These are phyloP conservation scores for Ophiostoma perfectum DNA, from an alignment of 2,329 filamentous ascomycete species.

Conservation along the genomic window DNA sequence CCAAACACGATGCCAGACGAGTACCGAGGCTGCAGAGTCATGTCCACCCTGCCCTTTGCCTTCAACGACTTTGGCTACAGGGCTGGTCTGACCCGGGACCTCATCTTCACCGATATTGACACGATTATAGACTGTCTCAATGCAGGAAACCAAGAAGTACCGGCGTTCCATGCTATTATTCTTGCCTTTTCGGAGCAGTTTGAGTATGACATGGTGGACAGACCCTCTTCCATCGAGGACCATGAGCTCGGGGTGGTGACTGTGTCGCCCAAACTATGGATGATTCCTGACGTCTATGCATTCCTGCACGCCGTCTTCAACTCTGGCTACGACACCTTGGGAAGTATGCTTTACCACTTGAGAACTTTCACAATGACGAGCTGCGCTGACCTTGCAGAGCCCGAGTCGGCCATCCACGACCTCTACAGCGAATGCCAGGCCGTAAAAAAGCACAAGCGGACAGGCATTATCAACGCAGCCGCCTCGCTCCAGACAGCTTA, in stretches of 20 bases:
- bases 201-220: not conserved
- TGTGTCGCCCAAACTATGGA: slow-evolving; percentile 3
- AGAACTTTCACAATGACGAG: not conserved
- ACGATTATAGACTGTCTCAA: not conserved
- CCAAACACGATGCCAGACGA: not conserved
- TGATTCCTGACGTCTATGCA: slow-evolving; percentile 23
- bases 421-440: not conserved
- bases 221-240: not conserved
- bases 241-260: not conserved
- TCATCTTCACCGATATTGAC: slow-evolving; percentile 18
- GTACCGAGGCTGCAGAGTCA: slow-evolving; percentile 8
- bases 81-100: slow-evolving; percentile 11
- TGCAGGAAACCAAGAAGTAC: not conserved
- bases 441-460: not conserved
- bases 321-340: not conserved
- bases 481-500: not conserved
- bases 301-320: slow-evolving; percentile 23
- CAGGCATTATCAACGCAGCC: slow-evolving; percentile 3
- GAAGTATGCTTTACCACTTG: not conserved
- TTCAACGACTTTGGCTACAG: slow-evolving; percentile 20
- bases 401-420: not conserved
- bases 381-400: not conserved
- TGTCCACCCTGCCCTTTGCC: slow-evolving; percentile 7
- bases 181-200: slow-evolving; percentile 5
- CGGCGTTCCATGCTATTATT: slow-evolving; percentile 3